Evolutionary conservation across 2,329 filamentous ascomycete genomes (phyloP).

Genomic region (Parasarocladium wereldwijsianum): DNA sequence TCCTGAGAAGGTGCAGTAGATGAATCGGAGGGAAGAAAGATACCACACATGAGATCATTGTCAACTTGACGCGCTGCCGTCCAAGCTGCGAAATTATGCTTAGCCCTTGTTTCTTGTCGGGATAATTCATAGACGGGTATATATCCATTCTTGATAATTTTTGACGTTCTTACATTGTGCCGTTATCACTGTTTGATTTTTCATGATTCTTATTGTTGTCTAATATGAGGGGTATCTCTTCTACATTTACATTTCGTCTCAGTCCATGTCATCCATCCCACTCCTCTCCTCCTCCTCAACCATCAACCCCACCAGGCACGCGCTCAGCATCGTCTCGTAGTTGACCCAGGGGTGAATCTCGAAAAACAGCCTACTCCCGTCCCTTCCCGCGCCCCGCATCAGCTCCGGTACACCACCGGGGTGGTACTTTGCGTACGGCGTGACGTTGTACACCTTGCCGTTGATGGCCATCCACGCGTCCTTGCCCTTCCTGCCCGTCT

Average conservation of each 20-base stretch:
- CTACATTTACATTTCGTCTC: not conserved
- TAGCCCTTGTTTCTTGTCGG: too few relatives aligned
- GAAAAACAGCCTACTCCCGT: conserved; percentile 48
- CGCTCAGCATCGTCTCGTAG: conserved; percentile 53
- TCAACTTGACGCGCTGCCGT: too few relatives aligned
- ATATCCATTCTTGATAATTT: conserved; percentile 1
- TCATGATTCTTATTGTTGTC: not conserved
- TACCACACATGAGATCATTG: too few relatives aligned
- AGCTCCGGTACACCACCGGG: conserved; percentile 73
- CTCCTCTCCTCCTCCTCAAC: conserved; percentile 38
- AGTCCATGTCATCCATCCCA: conserved; percentile 33
- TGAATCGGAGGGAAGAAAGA: too few relatives aligned
- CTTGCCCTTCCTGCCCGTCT: conserved; percentile 70
- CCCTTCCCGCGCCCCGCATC: conserved; percentile 43
- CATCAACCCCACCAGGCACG: conserved; percentile 47
- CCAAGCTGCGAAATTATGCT: too few relatives aligned
- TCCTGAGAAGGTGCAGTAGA: too few relatives aligned
- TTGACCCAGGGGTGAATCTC: conserved; percentile 61
- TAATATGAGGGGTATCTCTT: not conserved
- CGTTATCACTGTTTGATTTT: not conserved
- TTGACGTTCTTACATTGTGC: not conserved
- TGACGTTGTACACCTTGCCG: conserved; percentile 88
- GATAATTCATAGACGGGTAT: not conserved
- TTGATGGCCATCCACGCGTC: conserved; percentile 86
- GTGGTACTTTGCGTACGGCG: conserved; percentile 79